Evolutionary conservation across 208 protist species (phyloP), one percentile per base, ranked within the genome.

Genomic region (Leishmania lainsoni): DNA sequence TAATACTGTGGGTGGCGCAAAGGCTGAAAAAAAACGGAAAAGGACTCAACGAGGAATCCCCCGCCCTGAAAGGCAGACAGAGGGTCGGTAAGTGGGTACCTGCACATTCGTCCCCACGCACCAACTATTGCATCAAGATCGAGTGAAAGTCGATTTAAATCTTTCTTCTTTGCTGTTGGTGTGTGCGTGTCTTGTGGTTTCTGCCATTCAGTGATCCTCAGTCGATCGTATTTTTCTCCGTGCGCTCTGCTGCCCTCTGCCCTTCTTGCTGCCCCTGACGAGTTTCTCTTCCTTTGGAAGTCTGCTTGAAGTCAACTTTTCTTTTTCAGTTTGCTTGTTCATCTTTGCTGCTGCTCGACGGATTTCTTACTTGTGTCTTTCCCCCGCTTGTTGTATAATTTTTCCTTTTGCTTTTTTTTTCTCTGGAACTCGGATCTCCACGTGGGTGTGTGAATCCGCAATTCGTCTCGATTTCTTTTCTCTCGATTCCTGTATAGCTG

Each of bases 341-440:
- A 22, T 20, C 22, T 58, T 6, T 45, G 42, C 42, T 45, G 42
- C 22, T n/a, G 54, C 20, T 58, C 54, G 22, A 16, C 22, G 54
- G 20, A 16, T 58, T 58, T 58, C 20, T 8, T 6, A 26, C 54
- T 58, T 61, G 56, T 61, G 56, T 6, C 52, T 56, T 20, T 20
- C 52, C 17, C 52, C 22, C 6, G 42, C 6, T 45, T 45, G 42
- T 45, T 2, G 42, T 45, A 2, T 45, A 45, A 45, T 56, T 76
- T 78, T 26, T 71, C 45, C 76, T 61, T 51, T 71, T 59, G 26
- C 12, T 77, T 76, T 70, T 77, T 76, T 70, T 49, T 52, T 56
- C 10, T 56, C 69, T 81, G 14, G 45, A 45, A 16, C 45, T 29
- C 29, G 58, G 26, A 29, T 48, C 73, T 72, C 29, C 66, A 45